Percentiles rank a stretch among this genome's conserved stretches.
Evolutionary conservation across 1,139 yeast species (phyloP).

Genomic region (Dujonia santamariae): DNA sequence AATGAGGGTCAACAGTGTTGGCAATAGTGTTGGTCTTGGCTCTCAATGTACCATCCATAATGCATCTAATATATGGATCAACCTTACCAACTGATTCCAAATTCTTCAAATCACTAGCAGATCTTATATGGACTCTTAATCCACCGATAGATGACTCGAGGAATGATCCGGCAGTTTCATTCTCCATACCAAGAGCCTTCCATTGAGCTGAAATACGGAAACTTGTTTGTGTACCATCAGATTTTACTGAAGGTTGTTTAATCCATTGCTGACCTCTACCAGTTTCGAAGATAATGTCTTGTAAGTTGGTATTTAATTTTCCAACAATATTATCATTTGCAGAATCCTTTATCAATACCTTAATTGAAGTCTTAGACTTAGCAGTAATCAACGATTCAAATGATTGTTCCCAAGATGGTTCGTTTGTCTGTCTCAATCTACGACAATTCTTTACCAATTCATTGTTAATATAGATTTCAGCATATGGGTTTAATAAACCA

Average conservation of each 20-base stretch:
- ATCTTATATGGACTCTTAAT: constrained; percentile 54
- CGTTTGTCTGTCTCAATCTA: constrained; percentile 61
- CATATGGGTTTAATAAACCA: constrained; percentile 71
- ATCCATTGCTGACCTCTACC: constrained; percentile 53
- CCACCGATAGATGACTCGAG: constrained; percentile 64
- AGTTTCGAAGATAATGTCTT: constrained; percentile 52
- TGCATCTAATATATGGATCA: constrained; percentile 66
- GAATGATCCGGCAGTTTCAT: constrained; percentile 41
- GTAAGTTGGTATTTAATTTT: constrained; percentile 51
- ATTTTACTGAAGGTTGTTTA: constrained; percentile 35
- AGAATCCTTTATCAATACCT: constrained; percentile 56
- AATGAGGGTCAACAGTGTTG: constrained; percentile 55
- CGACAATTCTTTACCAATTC: constrained; percentile 55
- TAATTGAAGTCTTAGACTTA: constrained; percentile 53
- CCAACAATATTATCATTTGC: constrained; percentile 50
- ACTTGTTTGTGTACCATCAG: constrained; percentile 29
- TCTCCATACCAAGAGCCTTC: constrained; percentile 68
- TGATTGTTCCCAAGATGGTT: constrained; percentile 67
- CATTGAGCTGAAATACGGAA: constrained; percentile 56
- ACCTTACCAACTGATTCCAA: constrained; percentile 65
- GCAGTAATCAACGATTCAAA: constrained; percentile 61
- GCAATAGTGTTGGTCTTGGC: constrained; percentile 55
- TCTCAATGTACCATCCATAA: constrained; percentile 54
- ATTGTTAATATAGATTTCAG: constrained; percentile 59
- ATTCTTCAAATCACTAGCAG: constrained; percentile 55